Evolutionary conservation across 1,284 basidiomycete species (phyloP), one percentile per base, ranked within the genome.

Genomic region (Ganoderma lingzhi): DNA sequence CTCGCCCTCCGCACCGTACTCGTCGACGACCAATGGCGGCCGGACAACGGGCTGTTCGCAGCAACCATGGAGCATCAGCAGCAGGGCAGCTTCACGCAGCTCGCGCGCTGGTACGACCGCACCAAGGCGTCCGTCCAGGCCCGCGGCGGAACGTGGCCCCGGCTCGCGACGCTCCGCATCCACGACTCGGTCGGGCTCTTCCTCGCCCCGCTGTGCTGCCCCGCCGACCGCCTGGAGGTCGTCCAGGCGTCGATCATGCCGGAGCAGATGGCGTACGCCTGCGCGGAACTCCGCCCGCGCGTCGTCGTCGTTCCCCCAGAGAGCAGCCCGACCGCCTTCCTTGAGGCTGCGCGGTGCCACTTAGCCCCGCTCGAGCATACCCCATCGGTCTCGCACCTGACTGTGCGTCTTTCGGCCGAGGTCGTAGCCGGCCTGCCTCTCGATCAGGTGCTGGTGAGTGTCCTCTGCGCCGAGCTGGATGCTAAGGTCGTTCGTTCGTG

Each of bases 61-160:
- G 55, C 55, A 8, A 6, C 19, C 55, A 2, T n/a, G 17, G 30
- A 56, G 1, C 32, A 56, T 17, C 6, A 17, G 8, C 15, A 17
- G 5, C 30, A 35, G 30, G 32, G 17, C 5, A 14, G 6, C 17
- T 35, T 56, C 17, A 15, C 15, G 8, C 55, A 30, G 2, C 15
- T 56, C 55, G 55, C 30, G 15, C 55, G 55, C 55, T 56, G 55
- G 55, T 35, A 56, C 30, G 55, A 56, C 15, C 30, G 55, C 30
- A 32, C 30, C 17, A 19, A 6, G 30, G 55, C 30, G 15, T 19
- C 55, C 6, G 55, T 56, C 15, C 30, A 19, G 6, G 14, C 14
- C 14, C 30, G 17, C 14, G 55, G 55, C 55, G 55, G 55, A 8
- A 56, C 55, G 14, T 56, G 55, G 55, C 30, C 55, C 15, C 23